Percentiles rank a stretch among this genome's conserved stretches.
Evolutionary conservation across 352 stramenopile genomes (phyloP).

Genomic region (Discostella stelligera): DNA sequence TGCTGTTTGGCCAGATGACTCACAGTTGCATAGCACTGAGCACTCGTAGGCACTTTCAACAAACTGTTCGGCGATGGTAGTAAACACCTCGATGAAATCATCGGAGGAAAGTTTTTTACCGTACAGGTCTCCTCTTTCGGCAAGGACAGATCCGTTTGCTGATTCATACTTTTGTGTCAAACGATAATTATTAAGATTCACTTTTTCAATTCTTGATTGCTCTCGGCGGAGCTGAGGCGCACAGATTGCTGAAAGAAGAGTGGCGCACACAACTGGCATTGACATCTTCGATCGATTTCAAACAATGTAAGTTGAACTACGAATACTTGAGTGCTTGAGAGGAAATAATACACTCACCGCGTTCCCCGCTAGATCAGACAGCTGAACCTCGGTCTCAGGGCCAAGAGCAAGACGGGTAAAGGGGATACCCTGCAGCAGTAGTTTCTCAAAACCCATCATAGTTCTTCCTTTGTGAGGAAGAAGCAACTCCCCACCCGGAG

Average conservation of each 20-base stretch:
- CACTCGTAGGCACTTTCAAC: constrained; percentile 42
- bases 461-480: constrained; percentile 64
- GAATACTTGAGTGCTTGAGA: not conserved
- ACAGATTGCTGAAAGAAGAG: constrained; percentile 64
- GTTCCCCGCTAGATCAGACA: constrained; percentile 80
- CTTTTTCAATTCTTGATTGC: constrained; percentile 26
- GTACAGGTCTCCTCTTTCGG: constrained; percentile 52
- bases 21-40: constrained; percentile 66
- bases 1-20: constrained; percentile 54
- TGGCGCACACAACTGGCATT: constrained; percentile 72
- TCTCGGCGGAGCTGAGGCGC: constrained; percentile 38
- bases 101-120: constrained; percentile 17
- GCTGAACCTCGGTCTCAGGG: constrained; percentile 77
- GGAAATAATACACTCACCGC: constrained; percentile 46
- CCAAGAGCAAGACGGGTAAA: constrained; percentile 70
- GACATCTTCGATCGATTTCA: constrained; percentile 56
- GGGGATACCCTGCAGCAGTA: constrained; percentile 79
- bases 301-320: constrained; percentile 7
- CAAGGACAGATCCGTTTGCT: constrained; percentile 48
- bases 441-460: constrained; percentile 67
- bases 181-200: constrained; percentile 40
- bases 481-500: constrained; percentile 63
- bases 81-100: constrained; percentile 47
- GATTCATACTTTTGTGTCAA: constrained; percentile 59
- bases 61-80: constrained; percentile 38